Percentiles rank a stretch among this genome's conserved stretches.
Conservation (phyloP, 2,329 filamentous ascomycete species). For the Aulographum hederae region DNA sequence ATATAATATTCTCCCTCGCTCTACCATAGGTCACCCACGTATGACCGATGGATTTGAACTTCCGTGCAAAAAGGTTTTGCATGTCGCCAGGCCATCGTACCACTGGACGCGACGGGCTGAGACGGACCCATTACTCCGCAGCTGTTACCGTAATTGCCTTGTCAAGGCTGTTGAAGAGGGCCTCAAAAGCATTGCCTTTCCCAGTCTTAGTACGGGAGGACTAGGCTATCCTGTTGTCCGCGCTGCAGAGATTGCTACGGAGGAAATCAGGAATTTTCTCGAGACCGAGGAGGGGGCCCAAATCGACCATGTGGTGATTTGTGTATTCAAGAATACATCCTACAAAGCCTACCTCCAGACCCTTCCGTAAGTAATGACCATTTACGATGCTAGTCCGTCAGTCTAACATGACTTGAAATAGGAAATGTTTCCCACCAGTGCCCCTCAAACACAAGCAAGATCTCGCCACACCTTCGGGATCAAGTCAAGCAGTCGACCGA, state of each 20-base stretch:
- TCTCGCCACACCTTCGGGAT: too few relatives aligned
- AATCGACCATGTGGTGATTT: constrained; percentile 65
- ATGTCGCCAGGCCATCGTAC: constrained; percentile 79
- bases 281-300: constrained; percentile 25
- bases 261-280: constrained; percentile 38
- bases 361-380: too few relatives aligned
- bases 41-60: too few relatives aligned
- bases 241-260: constrained; percentile 53
- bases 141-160: constrained; percentile 55
- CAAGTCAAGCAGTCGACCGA: too few relatives aligned
- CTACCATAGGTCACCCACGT: too few relatives aligned
- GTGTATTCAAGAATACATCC: constrained; percentile 66
- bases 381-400: too few relatives aligned
- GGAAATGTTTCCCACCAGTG: too few relatives aligned
- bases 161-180: constrained; percentile 50
- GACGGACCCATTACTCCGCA: constrained; percentile 26
- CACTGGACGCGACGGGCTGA: constrained; percentile 18
- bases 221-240: constrained; percentile 68
- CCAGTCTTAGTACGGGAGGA: constrained; percentile 69
- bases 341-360: constrained; percentile 56
- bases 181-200: constrained; percentile 62
- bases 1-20: too few relatives aligned
- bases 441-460: too few relatives aligned
- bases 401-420: too few relatives aligned
- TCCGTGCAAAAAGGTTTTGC: constrained; percentile 64